Base-by-base conservation (phyloP, 345 rosid genomes). In the Anacardium occidentale region DNA sequence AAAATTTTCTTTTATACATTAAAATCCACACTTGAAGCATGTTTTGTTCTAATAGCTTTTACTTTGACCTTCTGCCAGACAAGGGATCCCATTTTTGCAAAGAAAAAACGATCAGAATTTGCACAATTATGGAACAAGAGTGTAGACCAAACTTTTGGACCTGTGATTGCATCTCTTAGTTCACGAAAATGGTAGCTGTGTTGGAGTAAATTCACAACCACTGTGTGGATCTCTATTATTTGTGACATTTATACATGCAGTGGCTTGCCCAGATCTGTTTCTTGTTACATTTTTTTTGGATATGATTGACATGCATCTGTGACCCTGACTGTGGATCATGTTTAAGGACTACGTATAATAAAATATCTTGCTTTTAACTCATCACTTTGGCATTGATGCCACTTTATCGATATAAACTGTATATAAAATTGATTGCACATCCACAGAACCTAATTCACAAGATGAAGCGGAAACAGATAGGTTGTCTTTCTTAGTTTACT, bases 61-160 rank as follows among this genome's bases (percentile, higher is more conserved):
- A 14, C 66, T 80, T 75, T 50, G 48, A 69, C 71, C 58, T 65
- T 80, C 34, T 71, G 83, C 0, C 86, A 85, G 97, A 68, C 78
- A 76, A 82, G 69, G 73, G 92, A 91, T 40, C 73, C 85, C 3
- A 83, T 91, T 42, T 78, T 89, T 2, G 89, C 94, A 66, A 86
- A 83, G 82, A 78, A 85, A 54, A 87, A 80, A 44, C 88, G 85
- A 20, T 72, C 83, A 1, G 87, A 88, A 74, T 58, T 85, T 63
- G 90, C 87, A 57, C 87, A 80, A 60, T 17, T 82, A 70, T 90
- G 99, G 98, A 88, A 93, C 91, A 85, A 81, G 84, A 83, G 95
- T 62, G 96, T 93, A 72, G 98, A 96, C 66, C 82, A 82, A 80
- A 80, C 89, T 63, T 88, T 93, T 62, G 88, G 84, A 67, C 91